A percentile compares a stretch with the other conserved stretches of the same genome.
These are phyloP conservation scores for Euryodendron excelsum DNA, from an alignment of 148 eudicot genomes.

Conservation along the genomic window DNA sequence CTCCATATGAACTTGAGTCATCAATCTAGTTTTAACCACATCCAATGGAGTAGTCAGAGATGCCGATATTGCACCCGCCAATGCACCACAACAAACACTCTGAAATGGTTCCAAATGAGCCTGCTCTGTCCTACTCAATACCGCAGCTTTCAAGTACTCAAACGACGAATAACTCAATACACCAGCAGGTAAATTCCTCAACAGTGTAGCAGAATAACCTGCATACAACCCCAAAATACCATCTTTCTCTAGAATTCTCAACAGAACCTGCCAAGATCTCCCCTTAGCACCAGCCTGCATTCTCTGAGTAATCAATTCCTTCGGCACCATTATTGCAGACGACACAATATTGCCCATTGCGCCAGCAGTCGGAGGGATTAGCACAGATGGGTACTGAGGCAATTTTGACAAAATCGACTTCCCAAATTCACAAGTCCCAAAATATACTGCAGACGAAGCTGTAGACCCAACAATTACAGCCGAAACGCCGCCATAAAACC, in stretches of 20 bases:
- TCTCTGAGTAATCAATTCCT: conserved; percentile 72
- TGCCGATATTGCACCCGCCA: conserved; percentile 90
- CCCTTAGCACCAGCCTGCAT: conserved; percentile 96
- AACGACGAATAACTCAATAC: conserved; percentile 91
- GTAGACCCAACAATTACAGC: conserved; percentile 88
- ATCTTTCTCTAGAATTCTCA: conserved; percentile 67
- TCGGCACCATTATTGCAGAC: conserved; percentile 91
- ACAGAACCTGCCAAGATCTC: conserved; percentile 76
- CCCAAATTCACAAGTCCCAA: conserved; percentile 91
- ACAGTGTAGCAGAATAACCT: conserved; percentile 85
- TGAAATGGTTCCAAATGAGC: conserved; percentile 62
- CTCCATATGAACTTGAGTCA: conserved; percentile 68
- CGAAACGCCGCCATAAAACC: conserved; percentile 86
- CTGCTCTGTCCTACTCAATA: conserved; percentile 39
- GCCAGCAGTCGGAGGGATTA: conserved; percentile 84
- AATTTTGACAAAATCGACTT: conserved; percentile 67
- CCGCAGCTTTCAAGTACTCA: conserved; percentile 83
- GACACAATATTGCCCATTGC: conserved; percentile 92
- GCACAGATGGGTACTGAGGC: conserved; percentile 47
- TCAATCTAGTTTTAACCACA: conserved; percentile 90
- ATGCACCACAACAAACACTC: conserved; percentile 86
- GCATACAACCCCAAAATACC: conserved; percentile 81
- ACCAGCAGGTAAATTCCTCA: conserved; percentile 91
- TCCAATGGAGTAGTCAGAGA: conserved; percentile 85
- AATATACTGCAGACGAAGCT: conserved; percentile 77